A percentile compares a stretch with the other conserved stretches of the same genome.
phyloP scores from a whole-genome alignment of 1,139 yeast species.

The Blastobotrys raffinosifermentans region DNA sequence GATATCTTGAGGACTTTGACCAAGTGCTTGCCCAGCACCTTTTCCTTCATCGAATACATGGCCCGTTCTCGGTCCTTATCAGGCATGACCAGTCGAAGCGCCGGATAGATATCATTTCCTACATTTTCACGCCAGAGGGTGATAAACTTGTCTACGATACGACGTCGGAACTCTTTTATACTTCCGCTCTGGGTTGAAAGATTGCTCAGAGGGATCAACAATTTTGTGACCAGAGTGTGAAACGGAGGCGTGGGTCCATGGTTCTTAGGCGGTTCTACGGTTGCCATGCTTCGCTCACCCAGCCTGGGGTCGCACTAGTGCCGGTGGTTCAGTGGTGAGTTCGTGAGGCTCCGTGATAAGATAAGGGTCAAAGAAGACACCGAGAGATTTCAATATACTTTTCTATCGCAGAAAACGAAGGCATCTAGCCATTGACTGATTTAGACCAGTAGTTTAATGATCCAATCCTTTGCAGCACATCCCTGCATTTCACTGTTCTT shows the following conservation, averaged over 20 bases:
- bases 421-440: no score
- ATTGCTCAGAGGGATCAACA: constrained; percentile 24
- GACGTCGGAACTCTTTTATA: constrained; percentile 26
- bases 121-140: constrained; percentile 56
- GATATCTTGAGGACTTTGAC: constrained; percentile 44
- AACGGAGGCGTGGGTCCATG: constrained; percentile 37
- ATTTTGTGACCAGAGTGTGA: constrained; percentile 34
- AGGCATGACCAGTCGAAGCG: constrained; percentile 46
- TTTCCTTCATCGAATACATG: constrained; percentile 37
- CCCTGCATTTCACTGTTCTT: no score
- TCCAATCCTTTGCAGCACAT: no score
- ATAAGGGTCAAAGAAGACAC: no score
- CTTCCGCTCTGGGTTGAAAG: constrained; percentile 13
- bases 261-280: constrained; percentile 33
- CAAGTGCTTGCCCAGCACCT: constrained; percentile 40
- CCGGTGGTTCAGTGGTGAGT: background rate
- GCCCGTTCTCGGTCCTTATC: constrained; percentile 39
- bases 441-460: no score
- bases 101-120: constrained; percentile 67
- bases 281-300: no score
- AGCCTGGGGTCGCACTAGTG: constrained; percentile 5
- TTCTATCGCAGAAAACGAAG: no score
- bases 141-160: constrained; percentile 43
- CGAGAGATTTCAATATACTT: no score
- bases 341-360: no score